Evolutionary conservation across 2,329 filamentous ascomycete species (phyloP).

Genomic region (Colletotrichum spaethianum): DNA sequence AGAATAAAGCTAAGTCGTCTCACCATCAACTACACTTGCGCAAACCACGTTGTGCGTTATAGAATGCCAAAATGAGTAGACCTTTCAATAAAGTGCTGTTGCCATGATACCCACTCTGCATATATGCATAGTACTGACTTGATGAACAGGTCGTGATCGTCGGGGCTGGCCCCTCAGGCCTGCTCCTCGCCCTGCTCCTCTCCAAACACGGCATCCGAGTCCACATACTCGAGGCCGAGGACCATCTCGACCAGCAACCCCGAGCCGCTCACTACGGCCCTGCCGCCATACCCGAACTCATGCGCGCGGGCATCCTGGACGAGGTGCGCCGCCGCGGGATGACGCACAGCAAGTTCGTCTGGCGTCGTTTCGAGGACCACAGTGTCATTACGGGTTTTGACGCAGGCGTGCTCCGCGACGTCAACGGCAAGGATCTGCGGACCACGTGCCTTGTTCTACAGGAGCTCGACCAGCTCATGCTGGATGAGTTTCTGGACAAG

Average conservation of each 20-base stretch:
- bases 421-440: conserved; percentile 57
- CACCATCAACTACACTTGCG: background rate
- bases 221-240: conserved; percentile 68
- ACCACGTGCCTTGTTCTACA: conserved; percentile 59
- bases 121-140: background rate
- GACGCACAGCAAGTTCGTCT: conserved; percentile 56
- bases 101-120: background rate
- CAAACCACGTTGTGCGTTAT: background rate
- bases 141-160: conserved; percentile 53
- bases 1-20: background rate
- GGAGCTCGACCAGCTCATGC: conserved; percentile 59
- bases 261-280: conserved; percentile 74
- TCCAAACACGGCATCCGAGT: conserved; percentile 66
- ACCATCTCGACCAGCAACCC: conserved; percentile 70
- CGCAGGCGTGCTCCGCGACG: conserved; percentile 49
- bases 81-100: conserved; percentile 26
- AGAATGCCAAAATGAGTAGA: conserved; percentile 1
- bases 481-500: conserved; percentile 55
- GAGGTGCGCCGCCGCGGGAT: conserved; percentile 55
- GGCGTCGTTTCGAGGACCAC: conserved; percentile 55
- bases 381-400: conserved; percentile 55
- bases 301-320: conserved; percentile 71
- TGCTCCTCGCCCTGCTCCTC: conserved; percentile 66
- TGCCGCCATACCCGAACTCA: conserved; percentile 70
- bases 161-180: conserved; percentile 65